These are phyloP conservation scores for Penicillium maclennaniae DNA, from an alignment of 495 filamentous ascomycete species.

Conservation along the genomic window DNA sequence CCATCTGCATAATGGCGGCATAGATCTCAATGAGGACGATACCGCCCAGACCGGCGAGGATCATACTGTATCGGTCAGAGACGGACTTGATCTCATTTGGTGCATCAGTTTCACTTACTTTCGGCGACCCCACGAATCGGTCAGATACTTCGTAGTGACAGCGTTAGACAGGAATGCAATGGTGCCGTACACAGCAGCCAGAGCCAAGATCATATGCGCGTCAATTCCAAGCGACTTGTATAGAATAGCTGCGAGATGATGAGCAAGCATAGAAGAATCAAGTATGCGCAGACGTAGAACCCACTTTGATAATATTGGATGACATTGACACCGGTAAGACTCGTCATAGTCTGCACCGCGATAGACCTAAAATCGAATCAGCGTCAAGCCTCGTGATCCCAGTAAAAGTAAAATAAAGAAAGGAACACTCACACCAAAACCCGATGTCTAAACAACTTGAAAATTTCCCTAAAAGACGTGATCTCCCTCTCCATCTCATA, in stretches of 20 bases:
- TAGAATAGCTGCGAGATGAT: conserved; percentile 37
- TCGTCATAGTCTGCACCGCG: conserved; percentile 56
- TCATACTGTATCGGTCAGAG: conserved; percentile 38
- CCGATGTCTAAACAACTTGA: conserved; percentile 47
- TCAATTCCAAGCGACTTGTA: conserved; percentile 55
- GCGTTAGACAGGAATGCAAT: conserved; percentile 51
- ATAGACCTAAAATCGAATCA: conserved; percentile 37
- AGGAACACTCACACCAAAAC: conserved; percentile 40
- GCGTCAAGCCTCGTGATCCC: not conserved
- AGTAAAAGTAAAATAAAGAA: not conserved
- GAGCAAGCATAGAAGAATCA: no score
- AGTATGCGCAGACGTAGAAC: not conserved
- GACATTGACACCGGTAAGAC: conserved; percentile 55
- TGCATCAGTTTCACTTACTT: conserved; percentile 33
- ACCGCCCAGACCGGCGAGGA: conserved; percentile 47
- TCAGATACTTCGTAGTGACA: conserved; percentile 50
- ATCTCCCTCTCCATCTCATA: conserved; percentile 57
- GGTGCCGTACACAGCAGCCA: conserved; percentile 56
- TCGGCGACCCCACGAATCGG: conserved; percentile 58
- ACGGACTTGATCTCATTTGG: not conserved
- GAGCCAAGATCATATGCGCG: conserved; percentile 47
- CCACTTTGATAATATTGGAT: conserved; percentile 56
- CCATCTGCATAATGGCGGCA: conserved; percentile 53
- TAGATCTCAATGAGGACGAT: conserved; percentile 56
- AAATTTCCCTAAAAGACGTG: conserved; percentile 50